Conservation (phyloP, 31 red algal genomes). For the Endocladia muricata region DNA sequence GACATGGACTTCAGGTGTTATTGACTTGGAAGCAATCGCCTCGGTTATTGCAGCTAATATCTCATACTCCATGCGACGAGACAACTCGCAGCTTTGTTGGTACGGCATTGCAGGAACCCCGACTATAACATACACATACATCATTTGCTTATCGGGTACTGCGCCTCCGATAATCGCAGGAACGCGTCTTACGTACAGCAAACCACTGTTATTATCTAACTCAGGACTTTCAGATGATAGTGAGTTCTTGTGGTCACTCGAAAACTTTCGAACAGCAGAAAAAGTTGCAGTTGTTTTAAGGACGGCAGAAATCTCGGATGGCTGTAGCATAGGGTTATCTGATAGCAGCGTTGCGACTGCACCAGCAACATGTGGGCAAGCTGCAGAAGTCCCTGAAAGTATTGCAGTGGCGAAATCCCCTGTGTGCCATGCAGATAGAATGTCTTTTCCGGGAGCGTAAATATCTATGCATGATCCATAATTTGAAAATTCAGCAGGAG, state of each 20-base stretch:
- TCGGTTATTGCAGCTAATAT: not conserved
- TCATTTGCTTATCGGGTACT: constrained; percentile 23
- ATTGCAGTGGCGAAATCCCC: constrained; percentile 27
- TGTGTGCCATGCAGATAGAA: constrained; percentile 68
- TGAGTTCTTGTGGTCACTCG: not conserved
- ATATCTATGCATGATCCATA: constrained; percentile 42
- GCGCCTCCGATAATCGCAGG: constrained; percentile 11
- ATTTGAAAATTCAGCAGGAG: constrained; percentile 34
- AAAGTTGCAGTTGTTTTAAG: constrained; percentile 30
- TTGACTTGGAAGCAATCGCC: not conserved
- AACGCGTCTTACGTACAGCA: constrained; percentile 40
- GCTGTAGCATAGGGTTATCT: constrained; percentile 38
- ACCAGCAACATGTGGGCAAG: constrained; percentile 62
- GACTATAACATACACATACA: constrained; percentile 37
- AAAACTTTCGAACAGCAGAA: constrained; percentile 21
- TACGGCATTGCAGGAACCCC: not conserved
- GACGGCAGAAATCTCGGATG: constrained; percentile 24
- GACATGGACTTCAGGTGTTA: constrained; percentile 2
- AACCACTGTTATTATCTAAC: not conserved
- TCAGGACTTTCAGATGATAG: not conserved
- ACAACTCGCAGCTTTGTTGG: not conserved
- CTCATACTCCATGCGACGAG: not conserved
- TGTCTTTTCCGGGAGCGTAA: constrained; percentile 56
- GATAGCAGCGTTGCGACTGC: constrained; percentile 41
- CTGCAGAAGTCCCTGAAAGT: constrained; percentile 45